phyloP scores from a whole-genome alignment of 805 yeast genomes.

The Lipomyces sp. region DNA sequence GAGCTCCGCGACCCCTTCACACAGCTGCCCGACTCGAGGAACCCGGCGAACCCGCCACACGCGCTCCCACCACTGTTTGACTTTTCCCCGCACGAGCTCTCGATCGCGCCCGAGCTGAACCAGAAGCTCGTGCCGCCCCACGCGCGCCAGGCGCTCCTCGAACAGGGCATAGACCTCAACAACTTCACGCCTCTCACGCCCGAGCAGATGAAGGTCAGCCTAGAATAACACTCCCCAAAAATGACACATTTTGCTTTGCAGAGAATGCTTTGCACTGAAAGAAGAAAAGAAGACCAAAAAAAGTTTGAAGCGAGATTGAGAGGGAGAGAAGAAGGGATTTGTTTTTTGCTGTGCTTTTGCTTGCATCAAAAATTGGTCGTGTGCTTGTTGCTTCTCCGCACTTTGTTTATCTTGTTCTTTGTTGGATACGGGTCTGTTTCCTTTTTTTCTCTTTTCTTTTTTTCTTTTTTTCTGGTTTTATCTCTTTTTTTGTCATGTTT shows the following conservation, averaged over 20 bases:
- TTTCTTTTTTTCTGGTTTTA: no score
- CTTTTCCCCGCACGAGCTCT: slow-evolving; percentile 61
- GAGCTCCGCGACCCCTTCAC: slow-evolving; percentile 63
- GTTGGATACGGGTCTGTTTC: not conserved
- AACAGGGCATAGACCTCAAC: slow-evolving; percentile 44
- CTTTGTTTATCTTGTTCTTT: no score
- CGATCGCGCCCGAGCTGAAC: slow-evolving; percentile 43
- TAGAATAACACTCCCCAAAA: no score
- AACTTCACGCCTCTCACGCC: slow-evolving; percentile 57
- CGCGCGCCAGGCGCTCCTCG: slow-evolving; percentile 44
- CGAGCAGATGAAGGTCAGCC: slow-evolving; percentile 31
- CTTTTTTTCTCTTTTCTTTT: not conserved
- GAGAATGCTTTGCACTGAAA: not conserved
- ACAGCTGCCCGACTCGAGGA: slow-evolving; percentile 43
- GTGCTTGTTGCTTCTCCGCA: not conserved
- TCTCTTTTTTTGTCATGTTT: no score
- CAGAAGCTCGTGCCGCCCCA: slow-evolving; percentile 41
- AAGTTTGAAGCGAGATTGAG: not conserved
- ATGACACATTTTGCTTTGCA: no score
- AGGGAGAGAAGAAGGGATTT: no score
- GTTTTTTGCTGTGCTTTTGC: not conserved
- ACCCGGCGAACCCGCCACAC: slow-evolving; percentile 69
- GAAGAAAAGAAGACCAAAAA: not conserved
- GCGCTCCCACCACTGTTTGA: slow-evolving; percentile 73
- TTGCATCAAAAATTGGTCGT: no score